phyloP scores from a whole-genome alignment of 192 early-diverging fungal species.

The Coemansia sp. region DNA sequence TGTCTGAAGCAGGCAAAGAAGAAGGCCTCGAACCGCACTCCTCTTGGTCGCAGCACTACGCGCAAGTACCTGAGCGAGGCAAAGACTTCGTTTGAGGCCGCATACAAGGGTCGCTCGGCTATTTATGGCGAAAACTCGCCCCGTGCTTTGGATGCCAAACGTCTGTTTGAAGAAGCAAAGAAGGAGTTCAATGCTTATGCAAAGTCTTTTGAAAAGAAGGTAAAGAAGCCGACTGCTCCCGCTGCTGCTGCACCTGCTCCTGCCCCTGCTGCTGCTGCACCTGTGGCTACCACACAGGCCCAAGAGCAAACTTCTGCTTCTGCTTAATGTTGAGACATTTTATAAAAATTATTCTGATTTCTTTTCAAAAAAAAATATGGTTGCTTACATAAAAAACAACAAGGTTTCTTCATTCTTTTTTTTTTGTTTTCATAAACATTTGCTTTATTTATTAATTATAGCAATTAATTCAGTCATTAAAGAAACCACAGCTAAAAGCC shows the following conservation, averaged over 20 bases:
- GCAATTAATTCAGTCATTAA: too few species aligned
- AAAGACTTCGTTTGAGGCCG: conserved; percentile 28
- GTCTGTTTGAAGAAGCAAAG: conserved; percentile 43
- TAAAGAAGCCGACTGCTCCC: conserved; percentile 27
- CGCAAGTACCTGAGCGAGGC: conserved; percentile 52
- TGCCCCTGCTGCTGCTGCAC: conserved; percentile 9
- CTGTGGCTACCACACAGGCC: background rate
- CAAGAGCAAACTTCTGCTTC: conserved; percentile 17
- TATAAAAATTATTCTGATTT: background rate
- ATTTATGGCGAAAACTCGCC: conserved; percentile 46
- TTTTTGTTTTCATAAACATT: too few species aligned
- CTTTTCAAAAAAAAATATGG: too few species aligned
- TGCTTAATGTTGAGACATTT: background rate
- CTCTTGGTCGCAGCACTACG: conserved; percentile 43
- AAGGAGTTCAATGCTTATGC: conserved; percentile 46
- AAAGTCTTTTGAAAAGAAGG: conserved; percentile 46
- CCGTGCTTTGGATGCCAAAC: conserved; percentile 28
- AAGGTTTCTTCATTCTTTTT: too few species aligned
- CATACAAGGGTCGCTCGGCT: conserved; percentile 23
- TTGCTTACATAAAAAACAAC: too few species aligned
- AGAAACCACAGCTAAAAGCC: too few species aligned
- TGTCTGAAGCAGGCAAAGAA: conserved; percentile 58
- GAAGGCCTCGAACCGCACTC: conserved; percentile 48
- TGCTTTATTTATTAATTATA: too few species aligned
- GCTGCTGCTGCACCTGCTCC: conserved; percentile 9